Base-by-base conservation (phyloP, 208 protist genomes). In the Giardia duodenalis region DNA sequence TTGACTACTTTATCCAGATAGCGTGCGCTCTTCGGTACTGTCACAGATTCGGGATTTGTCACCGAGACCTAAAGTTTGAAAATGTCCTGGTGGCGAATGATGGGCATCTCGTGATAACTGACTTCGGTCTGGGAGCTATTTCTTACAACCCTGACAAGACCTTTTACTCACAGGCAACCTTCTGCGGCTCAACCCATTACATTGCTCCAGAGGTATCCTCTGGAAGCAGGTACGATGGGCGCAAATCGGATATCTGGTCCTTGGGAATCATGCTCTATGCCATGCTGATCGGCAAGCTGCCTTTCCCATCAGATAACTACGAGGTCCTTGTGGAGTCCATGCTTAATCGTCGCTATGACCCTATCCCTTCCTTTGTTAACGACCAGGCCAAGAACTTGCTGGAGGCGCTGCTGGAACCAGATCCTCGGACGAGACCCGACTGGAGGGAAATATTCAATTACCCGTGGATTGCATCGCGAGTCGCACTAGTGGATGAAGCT, bases 151-250 rank as follows among this genome's bases (percentile, higher is more conserved):
- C 47, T 4, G 90, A 87, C 57, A 87, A 87, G 57, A 92, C 57
- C 30, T 67, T 87, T 22, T 87, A 45, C 47, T 67, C 87, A 4
- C 46, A 19, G 2, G 45, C n/a, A 67, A 93, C 92, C 1, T 48
- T 19, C 46, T 93, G 92, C n/a, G 92, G 92, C n/a, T 93, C 92
- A 2, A 44, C 92, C 2, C 91, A 93, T 87, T 93, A 93, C 86
- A 88, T 93, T 4, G 92, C 92, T 19, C 92, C 92, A 67, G 92
- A 93, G 44, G 91, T 93, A 2, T 19, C 42, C 0, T 2, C 22
- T 0, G 57, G 46, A 30, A 42, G 10, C 1, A 92, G 86, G 90
- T 92, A 92, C 39, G 90, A 92, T 87, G 87, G 90, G 44, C 47
- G 90, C 2, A 2, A 44, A 1, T 46, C 90, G 19, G 92, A 93